Evolutionary conservation across 768 basidiomycete species (phyloP), one percentile per base, ranked within the genome.

Genomic region (Lyophyllum shimeji): DNA sequence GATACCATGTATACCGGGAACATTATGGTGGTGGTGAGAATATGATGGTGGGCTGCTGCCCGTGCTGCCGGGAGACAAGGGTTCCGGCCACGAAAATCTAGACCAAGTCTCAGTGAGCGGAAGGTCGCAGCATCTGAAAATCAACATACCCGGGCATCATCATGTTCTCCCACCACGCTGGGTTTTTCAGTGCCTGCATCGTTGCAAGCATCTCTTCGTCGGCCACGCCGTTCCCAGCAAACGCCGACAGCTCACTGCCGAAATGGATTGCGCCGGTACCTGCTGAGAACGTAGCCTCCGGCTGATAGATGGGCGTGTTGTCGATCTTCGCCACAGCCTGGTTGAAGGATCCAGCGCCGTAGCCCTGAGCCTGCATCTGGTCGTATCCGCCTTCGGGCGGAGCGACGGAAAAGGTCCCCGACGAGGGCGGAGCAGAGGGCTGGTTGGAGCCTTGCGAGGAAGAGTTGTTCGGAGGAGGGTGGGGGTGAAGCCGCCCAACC

Each of bases 71-170:
- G 70, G 70, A 13, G 70, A 68, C 42, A 63, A 56, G 23, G 67
- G 62, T 23, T 69, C 70, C 1, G 70, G 67, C 70, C 70, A 71
- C 21, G 67, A 67, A 56, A 70, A 71, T 12, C 70, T 68, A 53
- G 18, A 27, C 37, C 25, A 27, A 13, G 7, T 5, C 17, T 52
- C 13, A 46, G 7, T 31, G 43, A 8, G 18, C 23, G 3, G 17
- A 29, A 2, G 21, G 7, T 21, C n/a, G 15, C 6, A 24, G 17
- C 2, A 27, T 40, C 17, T 31, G 25, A 20, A 20, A 42, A n/a
- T n/a, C 12, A 13, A 55, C 71, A 45, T 67, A 87, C 86, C 90
- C 90, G 34, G 90, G 90, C 87, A 92, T 89, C 89, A 91, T 87
- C 84, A 90, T 86, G 47, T 81, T 87, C 43, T 79, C 71, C 89